phyloP scores from a whole-genome alignment of 257 asterid species.

The Solanum corneliomulleri region DNA sequence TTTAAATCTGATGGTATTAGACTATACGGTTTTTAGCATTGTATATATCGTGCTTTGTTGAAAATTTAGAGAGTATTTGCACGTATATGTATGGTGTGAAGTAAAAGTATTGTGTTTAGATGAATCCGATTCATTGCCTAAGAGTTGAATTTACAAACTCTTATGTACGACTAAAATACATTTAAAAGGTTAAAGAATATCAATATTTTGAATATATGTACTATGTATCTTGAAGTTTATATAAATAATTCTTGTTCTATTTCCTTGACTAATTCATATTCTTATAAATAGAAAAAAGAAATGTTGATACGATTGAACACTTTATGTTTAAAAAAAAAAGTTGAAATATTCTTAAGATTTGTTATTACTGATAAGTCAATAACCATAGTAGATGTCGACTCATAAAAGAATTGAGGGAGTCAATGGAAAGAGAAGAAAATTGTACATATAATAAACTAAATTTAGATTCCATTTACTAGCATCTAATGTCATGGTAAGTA shows the following conservation, averaged over 20 bases:
- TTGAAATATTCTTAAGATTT: not conserved
- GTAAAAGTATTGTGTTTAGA: not conserved
- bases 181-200: rapidly evolving
- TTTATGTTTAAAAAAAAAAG: not conserved
- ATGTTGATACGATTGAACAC: not conserved
- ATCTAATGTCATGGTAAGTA: not conserved
- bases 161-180: not conserved
- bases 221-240: not conserved
- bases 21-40: not conserved
- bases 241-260: not conserved
- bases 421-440: not conserved
- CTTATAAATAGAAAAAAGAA: not conserved
- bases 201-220: not conserved
- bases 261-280: not conserved
- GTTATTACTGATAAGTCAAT: not conserved
- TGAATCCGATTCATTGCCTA: rapidly evolving
- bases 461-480: not conserved
- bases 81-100: not conserved
- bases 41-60: not conserved
- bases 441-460: not conserved
- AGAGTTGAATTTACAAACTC: not conserved
- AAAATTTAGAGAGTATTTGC: not conserved
- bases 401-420: not conserved
- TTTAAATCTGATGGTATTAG: not conserved
- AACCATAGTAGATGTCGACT: not conserved